Evolutionary conservation across 192 early-diverging fungal genomes (phyloP).

Genomic region (Dispira parvispora): DNA sequence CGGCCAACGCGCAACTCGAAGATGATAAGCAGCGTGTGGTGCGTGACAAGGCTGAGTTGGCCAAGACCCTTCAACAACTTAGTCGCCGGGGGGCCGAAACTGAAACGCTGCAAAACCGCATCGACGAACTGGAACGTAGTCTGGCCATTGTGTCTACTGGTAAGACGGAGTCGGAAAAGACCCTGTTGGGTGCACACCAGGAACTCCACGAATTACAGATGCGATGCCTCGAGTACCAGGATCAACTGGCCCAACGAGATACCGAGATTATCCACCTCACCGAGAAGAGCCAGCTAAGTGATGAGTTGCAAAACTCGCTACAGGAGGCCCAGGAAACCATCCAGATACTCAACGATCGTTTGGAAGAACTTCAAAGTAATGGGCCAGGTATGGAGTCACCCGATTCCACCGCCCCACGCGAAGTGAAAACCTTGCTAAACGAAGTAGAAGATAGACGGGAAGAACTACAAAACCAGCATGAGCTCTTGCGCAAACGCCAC

Average conservation of each 20-base stretch:
- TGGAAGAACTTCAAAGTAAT: conserved; percentile 15
- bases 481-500: conserved; percentile 14
- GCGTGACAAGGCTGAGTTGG: conserved; percentile 8
- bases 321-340: conserved; percentile 16
- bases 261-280: conserved; percentile 10
- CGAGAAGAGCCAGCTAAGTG: conserved; percentile 11
- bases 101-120: neutral
- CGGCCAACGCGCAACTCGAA: conserved; percentile 1
- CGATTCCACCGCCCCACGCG: conserved; percentile 4
- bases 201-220: neutral
- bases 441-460: conserved; percentile 24
- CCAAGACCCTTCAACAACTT: conserved; percentile 3
- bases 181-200: neutral
- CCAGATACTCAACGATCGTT: conserved; percentile 13
- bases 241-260: conserved; percentile 15
- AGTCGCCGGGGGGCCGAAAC: neutral
- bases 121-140: conserved; percentile 11
- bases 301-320: conserved; percentile 17
- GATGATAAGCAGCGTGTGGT: conserved; percentile 8
- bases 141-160: neutral
- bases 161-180: neutral
- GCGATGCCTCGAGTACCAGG: conserved; percentile 12
- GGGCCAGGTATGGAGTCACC: neutral
- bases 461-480: conserved; percentile 16
- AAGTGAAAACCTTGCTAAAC: conserved; percentile 18